Percentiles rank a stretch among this genome's conserved stretches.
These are phyloP conservation scores for Colletotrichum sp. DNA, from an alignment of 2,329 filamentous ascomycete species.

Conservation along the genomic window DNA sequence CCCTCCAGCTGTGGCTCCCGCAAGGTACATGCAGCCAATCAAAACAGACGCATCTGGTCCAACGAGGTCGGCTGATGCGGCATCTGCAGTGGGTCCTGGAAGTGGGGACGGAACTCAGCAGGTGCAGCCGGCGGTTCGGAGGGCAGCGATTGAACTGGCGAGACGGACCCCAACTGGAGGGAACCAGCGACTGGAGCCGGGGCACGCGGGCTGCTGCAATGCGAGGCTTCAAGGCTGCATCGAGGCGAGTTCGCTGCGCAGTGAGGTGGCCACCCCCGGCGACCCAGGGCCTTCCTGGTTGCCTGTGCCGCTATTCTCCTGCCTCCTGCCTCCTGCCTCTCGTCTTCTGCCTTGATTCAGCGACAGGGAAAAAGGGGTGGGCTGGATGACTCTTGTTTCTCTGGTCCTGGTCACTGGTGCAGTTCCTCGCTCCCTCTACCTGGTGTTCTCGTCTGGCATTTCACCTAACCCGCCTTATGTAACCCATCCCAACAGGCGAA, in stretches of 20 bases:
- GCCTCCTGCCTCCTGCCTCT: not conserved
- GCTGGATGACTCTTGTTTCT: not conserved
- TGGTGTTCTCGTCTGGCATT: not conserved
- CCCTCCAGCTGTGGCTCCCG: not conserved
- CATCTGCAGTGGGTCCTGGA: not conserved
- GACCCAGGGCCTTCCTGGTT: not conserved
- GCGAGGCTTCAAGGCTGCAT: slow-evolving; percentile 19
- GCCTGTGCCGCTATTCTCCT: not conserved
- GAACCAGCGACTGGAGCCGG: not conserved
- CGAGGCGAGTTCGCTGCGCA: not conserved
- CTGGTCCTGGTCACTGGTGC: not conserved
- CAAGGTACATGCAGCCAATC: not conserved
- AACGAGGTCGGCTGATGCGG: slow-evolving; percentile 10
- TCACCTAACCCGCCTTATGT: not conserved
- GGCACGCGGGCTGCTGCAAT: not conserved
- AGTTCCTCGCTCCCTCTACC: not conserved
- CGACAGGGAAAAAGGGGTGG: not conserved
- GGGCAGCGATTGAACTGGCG: not conserved
- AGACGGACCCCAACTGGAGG: not conserved
- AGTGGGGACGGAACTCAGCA: not conserved
- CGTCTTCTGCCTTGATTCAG: not conserved
- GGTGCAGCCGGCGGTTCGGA: not conserved
- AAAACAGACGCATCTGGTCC: not conserved
- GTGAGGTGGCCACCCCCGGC: not conserved
- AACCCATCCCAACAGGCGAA: not conserved